Base-by-base conservation (phyloP, 768 basidiomycete species). In the Hygrocybe coccinea region DNA sequence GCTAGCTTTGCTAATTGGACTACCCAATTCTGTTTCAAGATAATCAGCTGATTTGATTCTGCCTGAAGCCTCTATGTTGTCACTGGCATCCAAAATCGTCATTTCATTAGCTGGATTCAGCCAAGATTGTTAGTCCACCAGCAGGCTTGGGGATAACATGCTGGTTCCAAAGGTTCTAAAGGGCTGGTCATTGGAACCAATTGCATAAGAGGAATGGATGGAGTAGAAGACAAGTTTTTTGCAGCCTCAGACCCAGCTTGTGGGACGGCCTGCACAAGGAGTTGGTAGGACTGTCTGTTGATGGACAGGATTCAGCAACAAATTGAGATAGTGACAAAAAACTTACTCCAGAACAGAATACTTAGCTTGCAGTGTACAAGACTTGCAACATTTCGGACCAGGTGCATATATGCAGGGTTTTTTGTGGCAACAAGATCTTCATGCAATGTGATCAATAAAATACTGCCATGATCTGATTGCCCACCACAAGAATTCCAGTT, bases 401-500 rank as follows among this genome's bases (percentile, higher is more conserved):
- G 44, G 17, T 46, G 44, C 44, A 46, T 46, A 46, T 46, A 46
- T 46, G 44, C 44, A 22, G 44, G 44, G 44, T 46, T 46, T 5
- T 22, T 12, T 17, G 44, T 17, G 5, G n/a, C 21, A 5, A 46
- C 17, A 21, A 46, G 44, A 22, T 46, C 12, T 2, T 46, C 17
- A 21, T 46, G 44, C 21, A 22, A 46, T 46, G 44, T 17, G 21
- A 21, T 22, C 2, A 17, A 7, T n/a, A 46, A 22, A 19, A 22
- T 21, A 46, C n/a, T 37, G 36, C 22, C 11, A 5, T 46, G 44
- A 46, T 46, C 22, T n/a, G 44, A 12, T 22, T 19, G 44, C 21
- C 44, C 12, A 17, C 22, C 5, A 2, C 5, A 22, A 46, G 17
- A 46, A 46, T 46, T 46, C 44, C 44, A 46, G 21, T 46, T 46